phyloP scores from a whole-genome alignment of 2,329 filamentous ascomycete species.

The Calonectria pseudoturangicola region DNA sequence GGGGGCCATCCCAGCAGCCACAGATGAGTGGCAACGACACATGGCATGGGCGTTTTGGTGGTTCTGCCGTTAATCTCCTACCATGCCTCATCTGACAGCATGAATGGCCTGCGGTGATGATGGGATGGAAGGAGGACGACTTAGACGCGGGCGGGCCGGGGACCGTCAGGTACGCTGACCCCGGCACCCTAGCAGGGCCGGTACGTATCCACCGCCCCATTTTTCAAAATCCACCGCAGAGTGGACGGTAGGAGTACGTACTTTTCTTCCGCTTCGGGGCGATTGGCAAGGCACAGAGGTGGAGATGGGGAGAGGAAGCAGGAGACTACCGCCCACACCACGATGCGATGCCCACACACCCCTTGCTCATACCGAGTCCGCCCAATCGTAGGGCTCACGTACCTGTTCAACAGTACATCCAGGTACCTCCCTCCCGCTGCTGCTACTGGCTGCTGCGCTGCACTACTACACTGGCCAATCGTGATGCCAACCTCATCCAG shows the following conservation, averaged over 20 bases:
- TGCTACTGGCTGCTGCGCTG: not conserved
- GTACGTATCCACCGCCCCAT: conserved; percentile 38
- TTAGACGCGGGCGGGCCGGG: conserved; percentile 49
- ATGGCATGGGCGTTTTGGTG: conserved; percentile 50
- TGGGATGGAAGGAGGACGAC: conserved; percentile 50
- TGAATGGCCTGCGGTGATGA: conserved; percentile 44
- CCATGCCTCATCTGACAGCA: conserved; percentile 52
- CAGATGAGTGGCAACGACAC: conserved; percentile 48
- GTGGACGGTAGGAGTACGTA: conserved; percentile 23
- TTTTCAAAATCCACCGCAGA: conserved; percentile 24
- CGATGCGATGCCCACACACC: conserved; percentile 25
- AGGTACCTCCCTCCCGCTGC: conserved; percentile 28
- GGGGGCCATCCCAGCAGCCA: conserved; percentile 47
- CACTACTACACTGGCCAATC: conserved; percentile 27
- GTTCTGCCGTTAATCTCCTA: conserved; percentile 52
- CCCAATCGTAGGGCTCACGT: conserved; percentile 31
- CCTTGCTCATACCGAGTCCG: conserved; percentile 24
- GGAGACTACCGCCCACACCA: conserved; percentile 31
- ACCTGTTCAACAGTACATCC: conserved; percentile 37
- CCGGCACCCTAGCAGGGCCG: conserved; percentile 28
- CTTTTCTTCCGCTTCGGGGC: conserved; percentile 32
- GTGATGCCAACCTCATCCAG: conserved; percentile 21
- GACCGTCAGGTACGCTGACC: conserved; percentile 34
- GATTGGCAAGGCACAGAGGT: conserved; percentile 17
- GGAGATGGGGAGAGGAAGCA: conserved; percentile 34